Conservation (phyloP, 345 rosid species). For the Physaria fendleri region DNA sequence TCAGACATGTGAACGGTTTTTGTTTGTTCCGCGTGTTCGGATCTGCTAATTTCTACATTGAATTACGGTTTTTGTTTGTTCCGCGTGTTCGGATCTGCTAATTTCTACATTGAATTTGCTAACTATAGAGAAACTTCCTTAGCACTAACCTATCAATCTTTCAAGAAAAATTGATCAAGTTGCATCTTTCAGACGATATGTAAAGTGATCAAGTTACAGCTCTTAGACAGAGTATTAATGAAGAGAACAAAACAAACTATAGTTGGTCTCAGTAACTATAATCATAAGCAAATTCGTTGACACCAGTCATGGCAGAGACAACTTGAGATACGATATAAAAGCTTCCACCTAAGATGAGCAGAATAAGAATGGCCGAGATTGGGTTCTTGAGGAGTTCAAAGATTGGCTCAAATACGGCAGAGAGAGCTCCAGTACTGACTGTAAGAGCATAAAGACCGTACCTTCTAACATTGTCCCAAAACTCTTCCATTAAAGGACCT, state of each 20-base stretch:
- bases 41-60: not conserved
- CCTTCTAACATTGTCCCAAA: conserved; percentile 98
- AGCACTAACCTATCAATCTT: not conserved
- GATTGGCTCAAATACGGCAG: conserved; percentile 52
- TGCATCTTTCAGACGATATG: too few relatives aligned
- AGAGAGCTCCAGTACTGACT: conserved; percentile 87
- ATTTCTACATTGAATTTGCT: not conserved
- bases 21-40: not conserved
- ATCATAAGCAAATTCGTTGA: conserved; percentile 58
- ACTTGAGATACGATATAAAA: conserved; percentile 64
- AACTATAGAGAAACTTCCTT: not conserved
- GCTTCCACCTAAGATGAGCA: conserved; percentile 59
- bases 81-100: not conserved
- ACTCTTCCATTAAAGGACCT: conserved; percentile 85
- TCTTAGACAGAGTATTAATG: conserved; percentile 10
- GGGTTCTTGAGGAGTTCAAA: conserved; percentile 79
- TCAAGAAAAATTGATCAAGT: too few relatives aligned
- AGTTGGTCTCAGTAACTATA: conserved; percentile 29
- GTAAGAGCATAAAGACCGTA: conserved; percentile 90
- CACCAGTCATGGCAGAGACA: conserved; percentile 79
- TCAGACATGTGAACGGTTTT: not conserved
- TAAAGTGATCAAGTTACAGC: not conserved
- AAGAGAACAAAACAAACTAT: conserved; percentile 2
- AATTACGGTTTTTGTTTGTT: not conserved
- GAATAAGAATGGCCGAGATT: conserved; percentile 61